These are phyloP conservation scores for Ustilago hordei DNA, from an alignment of 1,284 basidiomycete genomes.

Conservation along the genomic window DNA sequence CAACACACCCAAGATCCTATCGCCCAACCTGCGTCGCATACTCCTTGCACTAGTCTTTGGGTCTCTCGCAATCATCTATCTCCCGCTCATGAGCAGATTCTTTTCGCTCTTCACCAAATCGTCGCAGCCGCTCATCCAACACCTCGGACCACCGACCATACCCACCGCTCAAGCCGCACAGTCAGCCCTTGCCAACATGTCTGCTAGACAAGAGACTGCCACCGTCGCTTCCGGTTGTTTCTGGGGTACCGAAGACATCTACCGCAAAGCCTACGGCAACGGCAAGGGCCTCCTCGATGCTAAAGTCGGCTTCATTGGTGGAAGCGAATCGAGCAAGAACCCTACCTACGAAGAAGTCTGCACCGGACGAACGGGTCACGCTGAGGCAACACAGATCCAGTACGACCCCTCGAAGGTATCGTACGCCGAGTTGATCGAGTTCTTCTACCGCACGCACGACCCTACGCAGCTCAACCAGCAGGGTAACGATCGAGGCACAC, in stretches of 20 bases:
- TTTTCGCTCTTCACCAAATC: constrained; percentile 53
- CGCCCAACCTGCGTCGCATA: constrained; percentile 39
- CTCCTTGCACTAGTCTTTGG: constrained; percentile 17
- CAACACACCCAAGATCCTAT: neutral
- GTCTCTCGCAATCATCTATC: constrained; percentile 17
- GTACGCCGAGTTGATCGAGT: constrained; percentile 83
- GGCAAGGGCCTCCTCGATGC: constrained; percentile 65
- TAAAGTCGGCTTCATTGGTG: constrained; percentile 66
- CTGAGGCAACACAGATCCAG: constrained; percentile 86
- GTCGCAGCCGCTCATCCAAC: constrained; percentile 51
- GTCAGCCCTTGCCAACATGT: constrained; percentile 37
- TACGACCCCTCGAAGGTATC: constrained; percentile 83
- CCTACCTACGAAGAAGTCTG: constrained; percentile 78
- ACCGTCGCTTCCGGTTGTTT: constrained; percentile 66
- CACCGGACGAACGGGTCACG: constrained; percentile 84
- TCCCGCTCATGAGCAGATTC: constrained; percentile 53
- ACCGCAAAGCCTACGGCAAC: constrained; percentile 60
- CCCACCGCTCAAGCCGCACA: constrained; percentile 51
- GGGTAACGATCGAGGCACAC: constrained; percentile 69
- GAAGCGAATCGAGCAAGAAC: constrained; percentile 59
- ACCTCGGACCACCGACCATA: constrained; percentile 47
- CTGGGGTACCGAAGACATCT: constrained; percentile 68
- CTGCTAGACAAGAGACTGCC: constrained; percentile 48
- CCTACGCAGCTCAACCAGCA: constrained; percentile 76
- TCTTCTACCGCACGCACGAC: constrained; percentile 82